Percentiles rank a stretch among this genome's conserved stretches.
phyloP scores from a whole-genome alignment of 176 grass and related monocot genomes.

The Hyparrhenia diplandra region DNA sequence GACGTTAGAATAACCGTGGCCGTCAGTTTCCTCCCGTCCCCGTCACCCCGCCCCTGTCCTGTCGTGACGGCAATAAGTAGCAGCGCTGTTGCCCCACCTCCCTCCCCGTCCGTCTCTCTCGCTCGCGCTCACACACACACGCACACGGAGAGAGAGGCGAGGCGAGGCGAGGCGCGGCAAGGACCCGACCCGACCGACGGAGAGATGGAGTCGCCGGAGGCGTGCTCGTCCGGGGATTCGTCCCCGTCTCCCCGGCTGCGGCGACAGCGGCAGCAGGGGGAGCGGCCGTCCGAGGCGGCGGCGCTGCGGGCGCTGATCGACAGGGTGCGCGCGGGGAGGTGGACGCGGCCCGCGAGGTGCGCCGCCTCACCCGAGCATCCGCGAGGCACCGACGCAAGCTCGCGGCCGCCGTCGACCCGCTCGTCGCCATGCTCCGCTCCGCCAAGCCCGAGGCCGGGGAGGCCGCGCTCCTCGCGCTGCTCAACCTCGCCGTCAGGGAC shows the following conservation, averaged over 20 bases:
- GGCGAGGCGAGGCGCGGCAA: not conserved
- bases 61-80: constrained; percentile 24
- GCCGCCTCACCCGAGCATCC: constrained; percentile 66
- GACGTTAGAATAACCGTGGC: not conserved
- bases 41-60: not conserved
- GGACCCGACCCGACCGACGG: not conserved
- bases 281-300: constrained; percentile 43
- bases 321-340: constrained; percentile 44
- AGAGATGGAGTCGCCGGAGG: constrained; percentile 37
- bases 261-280: constrained; percentile 10
- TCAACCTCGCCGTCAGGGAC: constrained; percentile 89
- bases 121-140: not conserved
- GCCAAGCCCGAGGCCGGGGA: constrained; percentile 21
- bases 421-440: constrained; percentile 79
- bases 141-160: too few relatives aligned
- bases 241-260: not conserved
- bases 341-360: constrained; percentile 78
- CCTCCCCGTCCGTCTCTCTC: constrained; percentile 17
- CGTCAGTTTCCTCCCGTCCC: constrained; percentile 8
- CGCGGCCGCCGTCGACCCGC: constrained; percentile 59
- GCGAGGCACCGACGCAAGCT: constrained; percentile 65
- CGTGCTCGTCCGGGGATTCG: constrained; percentile 1
- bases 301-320: constrained; percentile 50
- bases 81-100: not conserved
- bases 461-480: constrained; percentile 77